Evolutionary conservation across 75 land plant species (phyloP).

Genomic region (Picea sitchensis): DNA sequence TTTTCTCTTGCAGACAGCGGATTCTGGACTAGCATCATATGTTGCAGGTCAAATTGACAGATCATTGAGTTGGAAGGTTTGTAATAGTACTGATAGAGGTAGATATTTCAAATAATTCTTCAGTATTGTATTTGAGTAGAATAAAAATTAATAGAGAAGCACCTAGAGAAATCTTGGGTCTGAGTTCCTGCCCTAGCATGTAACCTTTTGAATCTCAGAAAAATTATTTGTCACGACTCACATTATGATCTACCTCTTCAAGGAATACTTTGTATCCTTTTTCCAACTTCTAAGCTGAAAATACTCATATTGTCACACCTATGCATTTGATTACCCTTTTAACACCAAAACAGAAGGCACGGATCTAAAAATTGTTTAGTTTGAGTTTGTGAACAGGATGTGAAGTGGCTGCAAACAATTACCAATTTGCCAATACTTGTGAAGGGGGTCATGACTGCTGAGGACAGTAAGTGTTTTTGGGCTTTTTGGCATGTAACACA

Average conservation of each 20-base stretch:
- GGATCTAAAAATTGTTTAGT: not conserved
- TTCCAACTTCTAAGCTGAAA: not conserved
- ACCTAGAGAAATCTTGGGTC: not conserved
- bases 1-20: conserved; percentile 50
- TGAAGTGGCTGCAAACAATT: conserved; percentile 92
- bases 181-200: not conserved
- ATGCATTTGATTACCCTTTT: not conserved
- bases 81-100: not conserved
- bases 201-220: not conserved
- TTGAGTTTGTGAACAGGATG: conserved; percentile 53
- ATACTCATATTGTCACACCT: not conserved
- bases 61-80: conserved; percentile 94
- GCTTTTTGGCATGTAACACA: not conserved
- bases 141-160: not conserved
- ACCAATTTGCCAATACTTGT: conserved; percentile 82
- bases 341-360: not conserved
- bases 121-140: not conserved
- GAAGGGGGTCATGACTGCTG: conserved; percentile 90
- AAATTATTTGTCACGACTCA: not conserved
- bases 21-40: conserved; percentile 98
- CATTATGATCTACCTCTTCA: not conserved
- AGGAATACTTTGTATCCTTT: not conserved
- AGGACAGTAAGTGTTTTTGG: conserved; percentile 59
- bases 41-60: conserved; percentile 93
- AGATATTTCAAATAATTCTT: not conserved